These are phyloP conservation scores for Penicillium psychrofluorescens DNA, from an alignment of 495 filamentous ascomycete species.

Conservation along the genomic window DNA sequence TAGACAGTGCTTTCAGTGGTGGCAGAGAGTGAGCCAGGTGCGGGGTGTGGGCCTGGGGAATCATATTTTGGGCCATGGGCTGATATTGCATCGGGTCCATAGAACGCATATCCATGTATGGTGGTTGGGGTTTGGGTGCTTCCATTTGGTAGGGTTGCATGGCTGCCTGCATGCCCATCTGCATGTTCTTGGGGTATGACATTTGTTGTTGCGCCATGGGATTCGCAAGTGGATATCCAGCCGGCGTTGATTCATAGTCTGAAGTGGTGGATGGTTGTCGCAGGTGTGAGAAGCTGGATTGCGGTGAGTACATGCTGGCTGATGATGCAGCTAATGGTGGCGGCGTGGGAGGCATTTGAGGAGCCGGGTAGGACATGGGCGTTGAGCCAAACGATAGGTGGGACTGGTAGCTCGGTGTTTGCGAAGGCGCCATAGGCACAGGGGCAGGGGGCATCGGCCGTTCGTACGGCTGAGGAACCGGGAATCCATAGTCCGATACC, in stretches of 20 bases:
- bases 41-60: constrained; percentile 20
- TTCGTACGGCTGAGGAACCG: constrained; percentile 29
- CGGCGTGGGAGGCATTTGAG: constrained; percentile 40
- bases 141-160: constrained; percentile 18
- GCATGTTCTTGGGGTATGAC: constrained; percentile 18
- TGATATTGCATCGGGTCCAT: constrained; percentile 25
- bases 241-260: constrained; percentile 27
- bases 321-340: constrained; percentile 33
- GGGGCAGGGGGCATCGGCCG: constrained; percentile 28
- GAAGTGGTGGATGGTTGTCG: constrained; percentile 26
- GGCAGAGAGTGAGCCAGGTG: constrained; percentile 16
- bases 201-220: constrained; percentile 14
- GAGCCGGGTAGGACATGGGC: constrained; percentile 33
- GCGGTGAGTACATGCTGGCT: constrained; percentile 38
- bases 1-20: constrained; percentile 14
- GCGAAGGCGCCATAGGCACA: constrained; percentile 22
- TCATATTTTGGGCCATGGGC: constrained; percentile 11
- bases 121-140: constrained; percentile 15
- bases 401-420: constrained; percentile 26
- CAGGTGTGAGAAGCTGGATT: constrained; percentile 31
- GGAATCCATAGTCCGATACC: constrained; percentile 44
- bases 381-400: constrained; percentile 39
- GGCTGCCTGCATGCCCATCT: constrained; percentile 4
- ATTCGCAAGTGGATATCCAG: constrained; percentile 24
- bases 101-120: constrained; percentile 18